Conservation (phyloP, 768 basidiomycete species). For the Suillus clintonianus region DNA sequence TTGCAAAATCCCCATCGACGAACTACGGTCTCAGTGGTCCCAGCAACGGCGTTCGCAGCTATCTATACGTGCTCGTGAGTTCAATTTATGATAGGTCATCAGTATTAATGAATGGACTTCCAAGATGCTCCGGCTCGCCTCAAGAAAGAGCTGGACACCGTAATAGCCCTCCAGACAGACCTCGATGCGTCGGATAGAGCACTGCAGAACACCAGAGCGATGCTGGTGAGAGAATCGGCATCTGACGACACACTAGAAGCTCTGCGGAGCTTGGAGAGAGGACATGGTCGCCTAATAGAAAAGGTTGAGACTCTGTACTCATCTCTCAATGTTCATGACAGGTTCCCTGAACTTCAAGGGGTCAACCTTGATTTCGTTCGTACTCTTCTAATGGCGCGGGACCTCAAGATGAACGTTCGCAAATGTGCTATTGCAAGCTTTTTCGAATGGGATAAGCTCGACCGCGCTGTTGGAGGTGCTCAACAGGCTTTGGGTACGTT, state of each 20-base stretch:
- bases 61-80: slow-evolving; percentile 6
- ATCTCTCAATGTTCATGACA: slow-evolving; percentile 33
- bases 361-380: slow-evolving; percentile 31
- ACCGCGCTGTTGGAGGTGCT: slow-evolving; percentile 33
- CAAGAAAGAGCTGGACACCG: slow-evolving; percentile 33
- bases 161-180: slow-evolving; percentile 32
- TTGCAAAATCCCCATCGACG: not conserved
- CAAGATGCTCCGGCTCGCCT: slow-evolving; percentile 29
- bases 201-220: slow-evolving; percentile 13
- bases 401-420: slow-evolving; percentile 42
- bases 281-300: slow-evolving; percentile 20
- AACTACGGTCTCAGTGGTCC: slow-evolving; percentile 6
- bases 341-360: slow-evolving; percentile 35
- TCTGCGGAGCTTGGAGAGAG: slow-evolving; percentile 20
- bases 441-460: slow-evolving; percentile 39
- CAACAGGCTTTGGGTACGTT: slow-evolving; percentile 20
- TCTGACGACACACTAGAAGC: slow-evolving; percentile 10
- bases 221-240: slow-evolving; percentile 7
- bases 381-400: slow-evolving; percentile 35
- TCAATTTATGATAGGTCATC: not conserved
- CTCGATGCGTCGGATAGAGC: slow-evolving; percentile 26
- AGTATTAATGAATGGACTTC: not conserved
- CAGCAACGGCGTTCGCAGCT: slow-evolving; percentile 4
- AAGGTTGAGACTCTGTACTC: slow-evolving; percentile 34
- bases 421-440: slow-evolving; percentile 36